Base-by-base conservation (phyloP, 2,329 filamentous ascomycete genomes). In the Neurospora sp. region DNA sequence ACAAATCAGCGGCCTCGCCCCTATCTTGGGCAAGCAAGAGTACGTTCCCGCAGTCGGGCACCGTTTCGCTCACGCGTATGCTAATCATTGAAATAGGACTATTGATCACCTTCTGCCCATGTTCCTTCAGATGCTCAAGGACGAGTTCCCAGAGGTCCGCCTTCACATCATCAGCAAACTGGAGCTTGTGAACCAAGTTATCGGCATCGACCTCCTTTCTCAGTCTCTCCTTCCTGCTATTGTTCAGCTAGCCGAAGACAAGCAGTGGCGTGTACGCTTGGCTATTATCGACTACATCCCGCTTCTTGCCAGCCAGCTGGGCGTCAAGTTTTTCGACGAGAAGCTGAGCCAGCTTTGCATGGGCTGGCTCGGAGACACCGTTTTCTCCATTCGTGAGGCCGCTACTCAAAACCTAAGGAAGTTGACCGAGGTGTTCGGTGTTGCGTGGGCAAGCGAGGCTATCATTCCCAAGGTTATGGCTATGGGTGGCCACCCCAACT, bases 141-240 rank as follows among this genome's bases (percentile, higher is more conserved):
- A 99, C 77, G 96, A 99, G 79, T 98, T 97, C 81, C 96, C 96
- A 28, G 96, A 99, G 79, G 96, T 99, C 68, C 91, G 96, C 73
- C 89, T 99, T 71, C 97, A 99, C 83, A 99, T 99, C 80, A 99
- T 99, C 78, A 98, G 96, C n/a, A 99, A 99, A 83, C 89, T 99
- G 69, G 96, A 99, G 83, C 88, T 96, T 73, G 96, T 99, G 74
- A 99, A 99, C 83, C 92, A 97, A 82, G 96, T 99, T 71, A 99
- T 99, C 79, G 96, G 96, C 72, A 99, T 99, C 80, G 96, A 99
- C 72, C 88, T 97, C 19, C 89, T 99, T 67, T 97, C 96, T 66
- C 94, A 98, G 80, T 97, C 95, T 33, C 90, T 99, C 69, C 91
- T 99, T 67, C 96, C 96, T 12, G 96, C 96, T 65, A 99, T 99